A percentile compares a stretch with the other conserved stretches of the same genome.
These are phyloP conservation scores for Paramecium sexaurelia DNA, from an alignment of 73 alveolate species.

Conservation along the genomic window DNA sequence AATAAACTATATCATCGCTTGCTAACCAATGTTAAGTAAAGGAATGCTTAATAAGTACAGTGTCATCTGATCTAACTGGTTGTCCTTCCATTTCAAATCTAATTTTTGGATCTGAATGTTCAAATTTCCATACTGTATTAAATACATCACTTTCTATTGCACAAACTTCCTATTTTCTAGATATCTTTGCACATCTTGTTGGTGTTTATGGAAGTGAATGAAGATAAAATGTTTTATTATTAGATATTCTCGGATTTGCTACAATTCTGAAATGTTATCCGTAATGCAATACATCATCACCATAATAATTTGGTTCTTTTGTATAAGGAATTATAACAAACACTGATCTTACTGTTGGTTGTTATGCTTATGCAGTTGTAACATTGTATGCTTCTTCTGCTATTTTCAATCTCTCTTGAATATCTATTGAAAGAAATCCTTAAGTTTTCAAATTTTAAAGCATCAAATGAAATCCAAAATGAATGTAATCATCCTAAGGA, in stretches of 20 bases:
- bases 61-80: constrained; percentile 58
- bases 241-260: constrained; percentile 57
- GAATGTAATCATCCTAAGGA: constrained; percentile 33
- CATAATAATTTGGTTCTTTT: constrained; percentile 50
- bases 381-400: constrained; percentile 60
- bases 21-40: constrained; percentile 69
- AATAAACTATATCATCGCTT: constrained; percentile 54
- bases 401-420: constrained; percentile 54
- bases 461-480: constrained; percentile 48
- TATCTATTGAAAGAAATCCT: constrained; percentile 52
- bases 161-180: constrained; percentile 67
- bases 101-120: constrained; percentile 57
- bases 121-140: constrained; percentile 67
- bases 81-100: constrained; percentile 68
- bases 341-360: constrained; percentile 68
- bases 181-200: constrained; percentile 63
- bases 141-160: constrained; percentile 40
- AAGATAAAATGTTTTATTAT: constrained; percentile 51
- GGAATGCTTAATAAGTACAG: constrained; percentile 55
- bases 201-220: constrained; percentile 57
- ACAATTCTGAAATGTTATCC: constrained; percentile 61
- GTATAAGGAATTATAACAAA: constrained; percentile 32
- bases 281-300: constrained; percentile 57
- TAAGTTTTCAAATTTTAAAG: constrained; percentile 32
- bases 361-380: constrained; percentile 26